Conservation (phyloP, 495 filamentous ascomycete species). For the Diplogelasinospora grovesii region DNA sequence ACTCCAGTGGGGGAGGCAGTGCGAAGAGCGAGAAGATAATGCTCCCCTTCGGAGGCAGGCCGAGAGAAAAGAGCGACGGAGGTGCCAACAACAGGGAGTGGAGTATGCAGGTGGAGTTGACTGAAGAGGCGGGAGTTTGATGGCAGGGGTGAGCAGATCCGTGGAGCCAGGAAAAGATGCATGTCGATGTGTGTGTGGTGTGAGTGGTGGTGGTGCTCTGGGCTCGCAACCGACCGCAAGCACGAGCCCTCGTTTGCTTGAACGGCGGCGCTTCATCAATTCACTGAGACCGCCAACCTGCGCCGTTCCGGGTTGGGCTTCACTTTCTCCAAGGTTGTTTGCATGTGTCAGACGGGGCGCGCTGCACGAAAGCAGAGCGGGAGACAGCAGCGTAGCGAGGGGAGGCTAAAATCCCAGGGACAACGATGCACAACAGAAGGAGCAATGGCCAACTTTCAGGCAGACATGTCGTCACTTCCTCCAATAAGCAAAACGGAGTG, state of each 20-base stretch:
- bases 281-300: slow-evolving; percentile 5
- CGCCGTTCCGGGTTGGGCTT: neutral
- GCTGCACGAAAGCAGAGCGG: too few relatives aligned
- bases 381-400: neutral
- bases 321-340: too few relatives aligned
- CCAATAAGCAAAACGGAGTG: neutral
- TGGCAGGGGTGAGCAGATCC: slow-evolving; percentile 11
- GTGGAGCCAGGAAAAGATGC: slow-evolving; percentile 2
- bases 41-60: slow-evolving; percentile 7
- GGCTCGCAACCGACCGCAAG: too few relatives aligned
- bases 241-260: too few relatives aligned
- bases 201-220: too few relatives aligned
- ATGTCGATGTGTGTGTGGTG: neutral
- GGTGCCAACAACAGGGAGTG: slow-evolving; percentile 5
- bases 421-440: neutral
- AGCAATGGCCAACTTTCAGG: neutral
- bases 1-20: slow-evolving; percentile 1
- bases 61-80: slow-evolving; percentile 8
- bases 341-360: too few relatives aligned
- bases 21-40: slow-evolving; percentile 4
- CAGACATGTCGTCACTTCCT: slow-evolving; percentile 5
- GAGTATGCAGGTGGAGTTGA: slow-evolving; percentile 1
- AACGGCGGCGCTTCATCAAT: too few relatives aligned
- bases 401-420: neutral
- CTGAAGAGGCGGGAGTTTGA: slow-evolving; percentile 10